Conservation (phyloP, 2,329 filamentous ascomycete genomes). For the Ceratocystis harringtonii region DNA sequence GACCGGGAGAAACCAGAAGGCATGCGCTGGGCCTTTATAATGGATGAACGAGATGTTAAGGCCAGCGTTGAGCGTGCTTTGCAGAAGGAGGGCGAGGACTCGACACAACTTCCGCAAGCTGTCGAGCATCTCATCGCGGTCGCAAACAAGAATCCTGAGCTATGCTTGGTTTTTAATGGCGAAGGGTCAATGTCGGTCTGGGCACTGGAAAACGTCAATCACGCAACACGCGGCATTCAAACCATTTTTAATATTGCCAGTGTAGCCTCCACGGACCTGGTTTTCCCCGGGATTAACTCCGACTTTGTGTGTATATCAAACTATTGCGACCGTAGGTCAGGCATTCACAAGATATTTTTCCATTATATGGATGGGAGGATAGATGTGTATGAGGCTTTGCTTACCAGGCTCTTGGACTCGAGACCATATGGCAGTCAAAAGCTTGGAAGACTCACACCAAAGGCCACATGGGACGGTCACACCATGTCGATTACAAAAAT, state of each 20-base stretch:
- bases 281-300: slow-evolving; percentile 26
- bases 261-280: slow-evolving; percentile 43
- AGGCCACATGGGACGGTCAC: slow-evolving; percentile 70
- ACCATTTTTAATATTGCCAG: slow-evolving; percentile 79
- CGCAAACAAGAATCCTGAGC: slow-evolving; percentile 70
- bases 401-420: slow-evolving; percentile 70
- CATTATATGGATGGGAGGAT: slow-evolving; percentile 80
- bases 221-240: slow-evolving; percentile 47
- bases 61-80: slow-evolving; percentile 64
- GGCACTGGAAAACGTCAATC: slow-evolving; percentile 76
- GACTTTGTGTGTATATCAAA: slow-evolving; percentile 9
- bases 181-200: slow-evolving; percentile 77
- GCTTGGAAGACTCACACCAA: slow-evolving; percentile 43
- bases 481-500: slow-evolving; percentile 69
- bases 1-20: slow-evolving; percentile 22
- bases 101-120: slow-evolving; percentile 28
- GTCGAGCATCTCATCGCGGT: slow-evolving; percentile 75
- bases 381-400: slow-evolving; percentile 62
- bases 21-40: slow-evolving; percentile 56
- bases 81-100: slow-evolving; percentile 27
- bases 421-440: slow-evolving; percentile 30
- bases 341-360: slow-evolving; percentile 42
- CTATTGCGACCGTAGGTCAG: slow-evolving; percentile 5
- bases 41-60: slow-evolving; percentile 68
- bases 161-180: slow-evolving; percentile 76